Base-by-base conservation (phyloP, 179 eudicot species). In the Patellifolia procumbens region DNA sequence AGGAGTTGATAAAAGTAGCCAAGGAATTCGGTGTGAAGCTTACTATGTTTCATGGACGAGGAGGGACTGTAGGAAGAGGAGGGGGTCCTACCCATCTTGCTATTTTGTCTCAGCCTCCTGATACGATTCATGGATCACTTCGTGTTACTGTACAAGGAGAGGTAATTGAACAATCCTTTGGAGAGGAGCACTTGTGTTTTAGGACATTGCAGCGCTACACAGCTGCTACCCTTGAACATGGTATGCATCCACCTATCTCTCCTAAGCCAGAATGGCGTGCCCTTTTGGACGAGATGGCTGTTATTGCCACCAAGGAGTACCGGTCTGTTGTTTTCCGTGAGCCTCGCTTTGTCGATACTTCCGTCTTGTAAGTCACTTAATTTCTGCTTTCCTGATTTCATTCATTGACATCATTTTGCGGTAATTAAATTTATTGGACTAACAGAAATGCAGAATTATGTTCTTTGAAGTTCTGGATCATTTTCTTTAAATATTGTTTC, bases 21-120 rank as follows among this genome's bases (percentile, higher is more conserved):
- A 90, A 93, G 73, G 70, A 89, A 74, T 91, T 77, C 37, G 95
- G 98, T 0, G 92, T 93, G 81, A 92, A 93, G 80, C 96, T 93
- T 39, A 92, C 95, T 0, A 90, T 93, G 97, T 93, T 93, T 74
- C 98, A 93, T 48, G 98, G 98, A 11, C 88, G 98, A 76, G 98
- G 98, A 26, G 98, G 98, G 72, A 93, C 96, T 0, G 97, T 93
- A 4, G 98, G 98, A 62, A 79, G 98, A 82, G 98, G 98, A 73
- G 98, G 98, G 0, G 98, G 98, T 28, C 98, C 98, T 29, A 93
- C 97, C 69, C 96, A 91, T 84, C 95, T 93, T 58, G 98, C 98
- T 61, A 90, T 93, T 42, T 79, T 90, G 76, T 90, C 98, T 81
- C 98, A 91, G 81, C 98, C 98, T n/a, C 96, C 95, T 2, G 98